Base-by-base conservation (phyloP, 768 basidiomycete species). In the Dendrothele bispora region DNA sequence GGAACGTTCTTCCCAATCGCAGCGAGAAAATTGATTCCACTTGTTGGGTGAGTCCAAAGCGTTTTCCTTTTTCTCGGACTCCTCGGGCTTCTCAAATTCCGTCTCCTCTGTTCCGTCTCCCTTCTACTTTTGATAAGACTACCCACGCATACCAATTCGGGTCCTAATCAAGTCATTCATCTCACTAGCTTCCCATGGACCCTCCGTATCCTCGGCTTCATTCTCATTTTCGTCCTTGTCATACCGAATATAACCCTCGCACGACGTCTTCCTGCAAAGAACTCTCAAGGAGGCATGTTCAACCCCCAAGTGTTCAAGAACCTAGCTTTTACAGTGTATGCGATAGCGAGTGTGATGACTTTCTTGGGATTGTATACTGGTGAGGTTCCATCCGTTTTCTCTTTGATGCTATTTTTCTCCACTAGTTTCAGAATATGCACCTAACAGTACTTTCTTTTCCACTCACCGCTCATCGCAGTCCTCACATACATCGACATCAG, bases 291-390 rank as follows among this genome's bases (percentile, higher is more conserved):
- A 5, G 80, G 84, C 4, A 58, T 87, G 10, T 68, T 83, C 55
- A 80, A 82, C 50, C 60, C 55, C 37, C 43, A 51, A 6, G 61
- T 68, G 24, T 74, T 72, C 57, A 67, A 54, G 55, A 73, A 63
- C 42, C 59, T 59, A 5, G 63, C 78, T 0, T 88, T 76, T 59
- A 59, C 74, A 1, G 37, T 82, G 1, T 87, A 81, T 55, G 78
- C 78, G 41, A 5, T 70, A 2, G 70, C 77, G 0, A 72, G 71
- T 2, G 64, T 77, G 30, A 54, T 75, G 7, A 59, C 66, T 2
- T 86, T 82, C 59, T 71, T 88, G 15, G 84, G 84, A 8, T 66
- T 85, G 18, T 87, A 84, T 57, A 83, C 83, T 0, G 70, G 82
- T 74, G 46, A 18, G 64, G 62, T 17, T 6, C 5, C 15, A 5